Percentiles rank a stretch among this genome's conserved stretches.
These are phyloP conservation scores for Elsinoe ampelina DNA, from an alignment of 2,329 filamentous ascomycete genomes.

Conservation along the genomic window DNA sequence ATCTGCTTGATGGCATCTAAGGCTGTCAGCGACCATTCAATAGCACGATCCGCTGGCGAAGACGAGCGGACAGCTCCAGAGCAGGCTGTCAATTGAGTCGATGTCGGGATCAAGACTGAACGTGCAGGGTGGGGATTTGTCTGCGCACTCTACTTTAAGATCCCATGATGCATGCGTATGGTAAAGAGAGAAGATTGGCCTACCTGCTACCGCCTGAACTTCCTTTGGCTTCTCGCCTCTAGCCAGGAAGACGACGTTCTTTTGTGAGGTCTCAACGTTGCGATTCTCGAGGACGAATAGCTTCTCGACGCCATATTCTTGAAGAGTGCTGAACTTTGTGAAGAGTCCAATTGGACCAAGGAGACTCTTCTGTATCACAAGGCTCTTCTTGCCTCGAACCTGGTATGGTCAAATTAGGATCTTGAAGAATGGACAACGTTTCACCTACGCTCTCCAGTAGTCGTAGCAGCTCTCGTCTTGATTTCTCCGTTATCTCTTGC, in stretches of 20 bases:
- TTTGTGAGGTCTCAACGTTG: slow-evolving; percentile 88
- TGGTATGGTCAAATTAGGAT: slow-evolving; percentile 32
- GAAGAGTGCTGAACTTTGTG: slow-evolving; percentile 87
- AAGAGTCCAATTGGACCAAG: slow-evolving; percentile 84
- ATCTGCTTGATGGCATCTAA: slow-evolving; percentile 84
- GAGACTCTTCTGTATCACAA: slow-evolving; percentile 84
- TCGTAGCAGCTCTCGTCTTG: slow-evolving; percentile 78
- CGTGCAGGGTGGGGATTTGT: slow-evolving; percentile 44
- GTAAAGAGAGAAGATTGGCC: slow-evolving; percentile 17
- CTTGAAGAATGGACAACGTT: background rate
- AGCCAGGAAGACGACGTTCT: slow-evolving; percentile 89
- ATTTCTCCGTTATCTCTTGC: slow-evolving; percentile 68
- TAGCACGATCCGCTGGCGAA: slow-evolving; percentile 17
- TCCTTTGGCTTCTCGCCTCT: slow-evolving; percentile 81
- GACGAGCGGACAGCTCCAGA: slow-evolving; percentile 15
- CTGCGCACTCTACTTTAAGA: slow-evolving; percentile 54
- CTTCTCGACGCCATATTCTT: slow-evolving; percentile 96
- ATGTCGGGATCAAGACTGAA: slow-evolving; percentile 32
- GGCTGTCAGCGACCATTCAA: slow-evolving; percentile 37
- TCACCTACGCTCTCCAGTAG: slow-evolving; percentile 83
- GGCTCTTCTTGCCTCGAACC: slow-evolving; percentile 98
- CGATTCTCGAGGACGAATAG: slow-evolving; percentile 94
- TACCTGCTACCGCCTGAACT: slow-evolving; percentile 81
- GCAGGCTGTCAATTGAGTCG: slow-evolving; percentile 19
- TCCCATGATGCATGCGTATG: slow-evolving; percentile 30